These are phyloP conservation scores for Fraxinus baroniana DNA, from an alignment of 305 asterid genomes.

Conservation along the genomic window DNA sequence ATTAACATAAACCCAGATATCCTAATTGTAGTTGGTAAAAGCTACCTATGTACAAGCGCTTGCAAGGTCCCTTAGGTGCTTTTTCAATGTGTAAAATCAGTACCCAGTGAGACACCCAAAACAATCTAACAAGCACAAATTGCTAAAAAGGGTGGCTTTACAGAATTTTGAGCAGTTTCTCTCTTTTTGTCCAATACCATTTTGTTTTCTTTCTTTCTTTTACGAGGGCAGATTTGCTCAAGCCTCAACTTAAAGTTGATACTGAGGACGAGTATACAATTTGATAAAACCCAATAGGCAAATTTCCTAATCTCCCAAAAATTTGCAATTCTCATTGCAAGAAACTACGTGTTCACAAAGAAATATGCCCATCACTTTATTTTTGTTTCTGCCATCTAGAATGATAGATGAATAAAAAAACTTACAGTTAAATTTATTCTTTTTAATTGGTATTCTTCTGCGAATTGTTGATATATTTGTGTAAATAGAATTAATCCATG, in stretches of 20 bases:
- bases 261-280: not conserved
- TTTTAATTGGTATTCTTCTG: not conserved
- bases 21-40: not conserved
- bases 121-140: not conserved
- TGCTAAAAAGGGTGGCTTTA: not conserved
- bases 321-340: not conserved
- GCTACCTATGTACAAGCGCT: not conserved
- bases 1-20: not conserved
- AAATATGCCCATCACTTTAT: not conserved
- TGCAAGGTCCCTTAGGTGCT: not conserved
- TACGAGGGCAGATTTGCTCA: not conserved
- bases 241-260: not conserved
- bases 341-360: not conserved
- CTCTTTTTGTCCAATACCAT: not conserved
- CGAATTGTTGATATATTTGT: not conserved
- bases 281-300: not conserved
- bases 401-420: not conserved
- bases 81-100: not conserved
- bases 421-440: not conserved
- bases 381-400: not conserved
- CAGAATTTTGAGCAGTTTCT: not conserved
- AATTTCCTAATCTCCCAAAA: not conserved
- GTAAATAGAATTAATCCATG: not conserved
- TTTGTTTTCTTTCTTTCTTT: not conserved
- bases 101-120: not conserved